Percentiles rank a stretch among this genome's conserved stretches.
These are phyloP conservation scores for Diaporthe longicolla DNA, from an alignment of 2,329 filamentous ascomycete species.

Conservation along the genomic window DNA sequence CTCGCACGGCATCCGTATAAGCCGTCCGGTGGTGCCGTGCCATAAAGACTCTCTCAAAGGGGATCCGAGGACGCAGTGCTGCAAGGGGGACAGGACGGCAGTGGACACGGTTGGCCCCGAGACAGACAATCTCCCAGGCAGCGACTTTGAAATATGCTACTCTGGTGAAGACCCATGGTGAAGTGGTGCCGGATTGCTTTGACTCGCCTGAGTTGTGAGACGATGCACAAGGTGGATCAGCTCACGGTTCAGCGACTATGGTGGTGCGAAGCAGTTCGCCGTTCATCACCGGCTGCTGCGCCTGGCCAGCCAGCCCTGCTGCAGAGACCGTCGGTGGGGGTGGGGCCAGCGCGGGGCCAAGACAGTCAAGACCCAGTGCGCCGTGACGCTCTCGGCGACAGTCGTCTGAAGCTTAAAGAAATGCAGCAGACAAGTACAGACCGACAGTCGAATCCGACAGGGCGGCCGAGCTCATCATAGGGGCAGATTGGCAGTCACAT, in stretches of 20 bases:
- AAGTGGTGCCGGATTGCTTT: slow-evolving; percentile 19
- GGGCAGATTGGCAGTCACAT: neutral
- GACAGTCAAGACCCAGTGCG: slow-evolving; percentile 8
- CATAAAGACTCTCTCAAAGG: neutral
- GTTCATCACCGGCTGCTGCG: neutral
- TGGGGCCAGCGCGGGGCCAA: slow-evolving; percentile 9
- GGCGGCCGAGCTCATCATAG: neutral
- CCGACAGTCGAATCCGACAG: neutral
- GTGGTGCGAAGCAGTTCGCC: neutral
- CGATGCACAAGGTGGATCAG: slow-evolving; percentile 27
- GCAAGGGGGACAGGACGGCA: slow-evolving; percentile 9
- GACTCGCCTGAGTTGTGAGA: slow-evolving; percentile 28
- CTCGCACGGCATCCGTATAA: neutral
- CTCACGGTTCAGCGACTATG: slow-evolving; percentile 5
- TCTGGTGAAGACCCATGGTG: slow-evolving; percentile 2
- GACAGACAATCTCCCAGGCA: slow-evolving; percentile 32
- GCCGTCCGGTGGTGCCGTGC: slow-evolving; percentile 13
- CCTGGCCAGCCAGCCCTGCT: neutral
- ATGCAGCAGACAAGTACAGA: neutral
- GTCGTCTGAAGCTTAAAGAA: slow-evolving; percentile 22
- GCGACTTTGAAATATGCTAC: neutral
- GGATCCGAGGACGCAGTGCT: slow-evolving; percentile 23
- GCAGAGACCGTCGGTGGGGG: neutral
- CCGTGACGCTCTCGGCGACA: slow-evolving; percentile 1
- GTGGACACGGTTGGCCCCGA: slow-evolving; percentile 17